phyloP scores from a whole-genome alignment of 768 basidiomycete species.

The Pholiota molesta region DNA sequence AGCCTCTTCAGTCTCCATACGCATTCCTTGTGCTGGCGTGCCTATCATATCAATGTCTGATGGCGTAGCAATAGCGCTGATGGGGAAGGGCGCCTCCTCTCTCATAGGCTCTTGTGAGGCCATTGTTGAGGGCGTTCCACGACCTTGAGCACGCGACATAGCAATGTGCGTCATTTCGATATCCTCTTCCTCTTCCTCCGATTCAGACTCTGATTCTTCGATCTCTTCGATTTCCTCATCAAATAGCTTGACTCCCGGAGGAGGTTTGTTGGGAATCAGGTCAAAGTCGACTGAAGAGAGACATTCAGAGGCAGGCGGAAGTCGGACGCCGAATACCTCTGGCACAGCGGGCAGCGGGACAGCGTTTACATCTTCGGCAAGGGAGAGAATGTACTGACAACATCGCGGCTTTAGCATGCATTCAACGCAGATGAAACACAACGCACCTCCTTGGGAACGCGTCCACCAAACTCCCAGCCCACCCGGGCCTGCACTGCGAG shows the following conservation, averaged over 20 bases:
- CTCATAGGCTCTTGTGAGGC: constrained; percentile 38
- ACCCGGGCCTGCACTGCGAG: constrained; percentile 87
- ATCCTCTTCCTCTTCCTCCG: constrained; percentile 62
- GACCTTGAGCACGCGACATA: constrained; percentile 13
- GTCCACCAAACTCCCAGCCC: constrained; percentile 90
- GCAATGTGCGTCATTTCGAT: constrained; percentile 73
- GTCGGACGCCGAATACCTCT: constrained; percentile 84
- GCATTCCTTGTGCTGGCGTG: constrained; percentile 39
- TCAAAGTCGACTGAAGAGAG: constrained; percentile 86
- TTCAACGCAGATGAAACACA: constrained; percentile 4
- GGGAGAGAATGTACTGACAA: constrained; percentile 70
- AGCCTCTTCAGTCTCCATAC: constrained; percentile 54
- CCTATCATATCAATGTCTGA: constrained; percentile 72
- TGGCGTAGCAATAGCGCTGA: constrained; percentile 63
- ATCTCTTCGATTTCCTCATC: constrained; percentile 85
- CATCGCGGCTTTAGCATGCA: constrained; percentile 4
- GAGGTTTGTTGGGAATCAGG: constrained; percentile 82
- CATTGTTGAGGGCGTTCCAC: constrained; percentile 28
- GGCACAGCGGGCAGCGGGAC: constrained; percentile 82
- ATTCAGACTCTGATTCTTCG: constrained; percentile 72
- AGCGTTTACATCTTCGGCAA: constrained; percentile 84
- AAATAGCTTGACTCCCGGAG: constrained; percentile 73
- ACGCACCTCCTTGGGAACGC: constrained; percentile 85
- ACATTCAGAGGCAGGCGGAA: constrained; percentile 72
- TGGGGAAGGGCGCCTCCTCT: constrained; percentile 58